phyloP scores from a whole-genome alignment of 495 filamentous ascomycete genomes.

The Tuber aestivum region DNA sequence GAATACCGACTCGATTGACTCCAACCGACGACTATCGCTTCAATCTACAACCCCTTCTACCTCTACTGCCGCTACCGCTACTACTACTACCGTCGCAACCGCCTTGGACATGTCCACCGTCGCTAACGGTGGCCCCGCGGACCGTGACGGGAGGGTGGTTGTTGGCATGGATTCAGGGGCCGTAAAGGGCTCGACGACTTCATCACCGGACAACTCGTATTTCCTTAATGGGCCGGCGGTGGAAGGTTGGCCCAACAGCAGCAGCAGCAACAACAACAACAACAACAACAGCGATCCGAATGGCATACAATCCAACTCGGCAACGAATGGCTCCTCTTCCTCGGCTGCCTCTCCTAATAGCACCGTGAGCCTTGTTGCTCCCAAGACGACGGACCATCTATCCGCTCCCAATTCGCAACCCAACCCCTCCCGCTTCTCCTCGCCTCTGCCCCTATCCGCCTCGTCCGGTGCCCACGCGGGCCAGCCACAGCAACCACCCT shows the following conservation, averaged over 20 bases:
- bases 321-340: slow-evolving; percentile 20
- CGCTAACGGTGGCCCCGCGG: slow-evolving; percentile 9
- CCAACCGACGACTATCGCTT: slow-evolving; percentile 21
- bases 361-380: slow-evolving; percentile 14
- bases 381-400: slow-evolving; percentile 23
- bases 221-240: slow-evolving; percentile 23
- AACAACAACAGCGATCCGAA: slow-evolving; percentile 20
- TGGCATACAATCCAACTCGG: slow-evolving; percentile 17
- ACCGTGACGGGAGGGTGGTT: slow-evolving; percentile 27
- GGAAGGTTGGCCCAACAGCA: slow-evolving; percentile 21
- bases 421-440: slow-evolving; percentile 33
- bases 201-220: slow-evolving; percentile 28
- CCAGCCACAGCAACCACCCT: slow-evolving; percentile 27
- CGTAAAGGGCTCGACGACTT: slow-evolving; percentile 24
- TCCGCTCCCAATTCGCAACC: slow-evolving; percentile 20
- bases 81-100: slow-evolving; percentile 8
- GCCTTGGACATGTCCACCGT: slow-evolving; percentile 23
- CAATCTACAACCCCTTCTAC: slow-evolving; percentile 15
- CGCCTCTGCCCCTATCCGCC: slow-evolving; percentile 14
- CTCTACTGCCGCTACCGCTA: slow-evolving; percentile 12
- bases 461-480: slow-evolving; percentile 13
- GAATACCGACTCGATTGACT: background rate
- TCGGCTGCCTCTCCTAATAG: slow-evolving; percentile 12
- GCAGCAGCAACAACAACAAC: slow-evolving; percentile 18
- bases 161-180: slow-evolving; percentile 19